Conservation (phyloP, 2,329 filamentous ascomycete species). For the Eutypella sp. region DNA sequence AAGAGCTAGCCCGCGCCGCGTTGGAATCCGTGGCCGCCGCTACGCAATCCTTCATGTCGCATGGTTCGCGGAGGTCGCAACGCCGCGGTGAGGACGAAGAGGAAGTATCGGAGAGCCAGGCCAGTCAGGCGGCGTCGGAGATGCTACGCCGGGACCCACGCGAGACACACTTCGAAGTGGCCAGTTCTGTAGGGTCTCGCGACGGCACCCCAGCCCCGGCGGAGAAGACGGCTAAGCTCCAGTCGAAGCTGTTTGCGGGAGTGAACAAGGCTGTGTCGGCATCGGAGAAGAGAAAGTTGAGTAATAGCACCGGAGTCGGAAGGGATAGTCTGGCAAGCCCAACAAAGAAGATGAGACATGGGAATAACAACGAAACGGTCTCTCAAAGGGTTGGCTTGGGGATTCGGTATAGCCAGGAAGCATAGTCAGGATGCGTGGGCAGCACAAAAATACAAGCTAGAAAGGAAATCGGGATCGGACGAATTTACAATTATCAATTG, state of each 20-base stretch:
- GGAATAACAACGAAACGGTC: conserved; percentile 32
- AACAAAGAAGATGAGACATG: conserved; percentile 46
- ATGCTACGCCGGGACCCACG: conserved; percentile 61
- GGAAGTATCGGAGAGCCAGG: conserved; percentile 67
- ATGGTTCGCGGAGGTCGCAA: conserved; percentile 20
- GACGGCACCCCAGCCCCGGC: conserved; percentile 39
- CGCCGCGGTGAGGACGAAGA: conserved; percentile 36
- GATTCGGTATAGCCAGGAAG: conserved; percentile 41
- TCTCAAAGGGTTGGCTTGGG: conserved; percentile 43
- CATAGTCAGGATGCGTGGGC: too few species aligned
- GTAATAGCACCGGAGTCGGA: conserved; percentile 26
- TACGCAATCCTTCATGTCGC: conserved; percentile 31
- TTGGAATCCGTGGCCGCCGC: conserved; percentile 49
- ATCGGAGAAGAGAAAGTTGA: conserved; percentile 50
- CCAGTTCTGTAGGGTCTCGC: conserved; percentile 36
- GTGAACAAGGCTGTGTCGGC: conserved; percentile 34
- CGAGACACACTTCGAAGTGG: conserved; percentile 45
- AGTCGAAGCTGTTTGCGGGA: conserved; percentile 46
- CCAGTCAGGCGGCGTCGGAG: conserved; percentile 70
- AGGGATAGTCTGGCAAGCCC: conserved; percentile 39
- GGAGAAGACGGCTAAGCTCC: conserved; percentile 43
- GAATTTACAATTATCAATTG: too few species aligned
- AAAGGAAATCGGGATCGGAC: too few species aligned
- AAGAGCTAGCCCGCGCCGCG: conserved; percentile 51
- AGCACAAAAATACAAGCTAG: too few species aligned